These are phyloP conservation scores for Secale cereale DNA, from an alignment of 176 grass and related monocot species.

Conservation along the genomic window DNA sequence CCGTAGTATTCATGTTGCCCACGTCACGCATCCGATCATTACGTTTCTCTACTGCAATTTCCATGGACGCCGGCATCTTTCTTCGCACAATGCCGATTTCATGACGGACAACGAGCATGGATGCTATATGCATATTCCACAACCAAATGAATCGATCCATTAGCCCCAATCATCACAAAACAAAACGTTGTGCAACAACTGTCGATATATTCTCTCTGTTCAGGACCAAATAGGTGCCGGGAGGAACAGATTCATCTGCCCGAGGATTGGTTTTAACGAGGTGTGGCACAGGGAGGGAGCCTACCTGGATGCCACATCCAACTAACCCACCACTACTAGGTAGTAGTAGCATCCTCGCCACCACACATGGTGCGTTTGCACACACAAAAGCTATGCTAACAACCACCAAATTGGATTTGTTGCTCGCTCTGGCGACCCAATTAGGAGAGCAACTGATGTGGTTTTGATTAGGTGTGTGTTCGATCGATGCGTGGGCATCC, in stretches of 20 bases:
- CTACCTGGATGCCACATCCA: conserved; percentile 26
- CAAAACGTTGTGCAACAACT: background rate
- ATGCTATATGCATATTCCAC: background rate
- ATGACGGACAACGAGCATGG: background rate
- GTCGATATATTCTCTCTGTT: background rate
- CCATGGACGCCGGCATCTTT: background rate
- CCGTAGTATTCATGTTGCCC: too few species aligned
- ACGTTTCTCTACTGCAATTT: background rate
- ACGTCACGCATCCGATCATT: background rate
- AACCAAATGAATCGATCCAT: too few species aligned
- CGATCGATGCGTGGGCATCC: background rate
- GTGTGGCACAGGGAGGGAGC: background rate
- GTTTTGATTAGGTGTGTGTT: background rate
- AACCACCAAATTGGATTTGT: background rate
- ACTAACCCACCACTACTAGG: background rate
- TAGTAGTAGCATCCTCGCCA: background rate
- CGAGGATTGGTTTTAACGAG: too few species aligned
- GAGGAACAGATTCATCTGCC: background rate
- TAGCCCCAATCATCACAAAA: too few species aligned
- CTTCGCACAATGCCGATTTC: background rate
- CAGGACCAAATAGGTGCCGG: background rate
- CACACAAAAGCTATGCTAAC: background rate
- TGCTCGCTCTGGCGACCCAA: background rate
- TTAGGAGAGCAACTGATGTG: background rate
- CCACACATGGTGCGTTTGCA: background rate